phyloP scores from a whole-genome alignment of 306 rosid genomes.

The Vigna unguiculata region DNA sequence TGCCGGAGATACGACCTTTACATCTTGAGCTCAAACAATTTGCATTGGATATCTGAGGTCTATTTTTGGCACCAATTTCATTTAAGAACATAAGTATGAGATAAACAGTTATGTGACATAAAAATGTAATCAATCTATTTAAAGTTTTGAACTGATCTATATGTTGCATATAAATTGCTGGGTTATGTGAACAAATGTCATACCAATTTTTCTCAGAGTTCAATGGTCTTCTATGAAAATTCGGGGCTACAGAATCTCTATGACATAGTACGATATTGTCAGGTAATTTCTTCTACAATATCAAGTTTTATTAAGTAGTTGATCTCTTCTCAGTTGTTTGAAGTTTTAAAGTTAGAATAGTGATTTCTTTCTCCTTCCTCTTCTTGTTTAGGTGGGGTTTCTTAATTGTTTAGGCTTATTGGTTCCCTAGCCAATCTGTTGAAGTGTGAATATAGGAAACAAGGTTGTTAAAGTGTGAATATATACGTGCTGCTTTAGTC shows the following conservation, averaged over 20 bases:
- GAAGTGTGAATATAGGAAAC: slow-evolving; percentile 20
- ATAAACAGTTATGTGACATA: slow-evolving; percentile 15
- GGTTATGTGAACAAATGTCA: slow-evolving; percentile 31
- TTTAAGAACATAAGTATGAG: slow-evolving; percentile 35
- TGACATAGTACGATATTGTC: slow-evolving; percentile 88
- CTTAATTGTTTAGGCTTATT: slow-evolving; percentile 21
- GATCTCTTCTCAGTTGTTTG: background rate
- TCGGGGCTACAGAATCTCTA: slow-evolving; percentile 92
- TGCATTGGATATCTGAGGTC: slow-evolving; percentile 27
- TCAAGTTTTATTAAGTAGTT: slow-evolving; percentile 27
- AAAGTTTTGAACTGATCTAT: background rate
- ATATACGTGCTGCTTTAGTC: slow-evolving; percentile 14
- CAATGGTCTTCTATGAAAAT: slow-evolving; percentile 96
- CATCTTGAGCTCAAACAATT: slow-evolving; percentile 27
- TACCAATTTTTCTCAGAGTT: slow-evolving; percentile 70
- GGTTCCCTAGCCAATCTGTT: slow-evolving; percentile 2
- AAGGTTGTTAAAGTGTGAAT: slow-evolving; percentile 13
- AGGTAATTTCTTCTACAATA: slow-evolving; percentile 58
- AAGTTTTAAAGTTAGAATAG: slow-evolving; percentile 3
- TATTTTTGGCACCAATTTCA: slow-evolving; percentile 32
- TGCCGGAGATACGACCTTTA: slow-evolving; percentile 5
- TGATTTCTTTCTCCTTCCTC: slow-evolving; percentile 25
- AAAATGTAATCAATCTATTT: slow-evolving; percentile 34
- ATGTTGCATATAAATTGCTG: slow-evolving; percentile 25
- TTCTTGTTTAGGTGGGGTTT: slow-evolving; percentile 26